Base-by-base conservation (phyloP, 2,329 filamentous ascomycete species). In the Colletotrichum destructivum region DNA sequence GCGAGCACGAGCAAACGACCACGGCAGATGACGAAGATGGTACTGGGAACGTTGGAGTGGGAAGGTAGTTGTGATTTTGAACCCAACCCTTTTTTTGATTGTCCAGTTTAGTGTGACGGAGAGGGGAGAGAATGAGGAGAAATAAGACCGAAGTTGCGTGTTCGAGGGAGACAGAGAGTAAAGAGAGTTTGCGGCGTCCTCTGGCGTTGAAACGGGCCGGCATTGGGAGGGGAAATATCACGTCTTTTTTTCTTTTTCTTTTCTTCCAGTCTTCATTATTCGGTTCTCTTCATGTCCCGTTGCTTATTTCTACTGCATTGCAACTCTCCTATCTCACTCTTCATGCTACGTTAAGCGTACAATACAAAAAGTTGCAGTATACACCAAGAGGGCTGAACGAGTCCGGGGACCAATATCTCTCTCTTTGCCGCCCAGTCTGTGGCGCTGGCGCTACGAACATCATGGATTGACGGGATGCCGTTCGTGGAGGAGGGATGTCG, bases 171-270 rank as follows among this genome's bases (percentile, higher is more conserved):
- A 23, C 57, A 13, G n/a, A 42, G n/a, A 47, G 57, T 21, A 15
- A 7, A 40, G 23, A 47, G 46, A 62, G 60, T 62, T 62, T 31
- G 59, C 47, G 69, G 66, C 65, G 69, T 72, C 69, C 60, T 72
- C 46, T 72, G 69, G 69, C 69, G 69, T 72, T 72, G 31, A 46
- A 63, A 63, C 49, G 42, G 65, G 54, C 60, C 46, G 69, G 69
- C 64, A 71, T 71, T 54, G 68, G 68, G 63, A 68, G 57, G 68
- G 63, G 64, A 44, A 62, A 62, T 62, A 44, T 62, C 63, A 59
- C 51, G 23, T 61, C 13, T 40, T 66, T 26, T 54, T 31, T 15
- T 47, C 31, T 44, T 54, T 40, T 31, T 47, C 23, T 26, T 35
- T 40, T 44, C 6, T 62, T 46, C 38, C 35, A 11, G 35, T 38